Base-by-base conservation (phyloP, 148 eudicot genomes). In the Heliamphora exappendiculata region DNA sequence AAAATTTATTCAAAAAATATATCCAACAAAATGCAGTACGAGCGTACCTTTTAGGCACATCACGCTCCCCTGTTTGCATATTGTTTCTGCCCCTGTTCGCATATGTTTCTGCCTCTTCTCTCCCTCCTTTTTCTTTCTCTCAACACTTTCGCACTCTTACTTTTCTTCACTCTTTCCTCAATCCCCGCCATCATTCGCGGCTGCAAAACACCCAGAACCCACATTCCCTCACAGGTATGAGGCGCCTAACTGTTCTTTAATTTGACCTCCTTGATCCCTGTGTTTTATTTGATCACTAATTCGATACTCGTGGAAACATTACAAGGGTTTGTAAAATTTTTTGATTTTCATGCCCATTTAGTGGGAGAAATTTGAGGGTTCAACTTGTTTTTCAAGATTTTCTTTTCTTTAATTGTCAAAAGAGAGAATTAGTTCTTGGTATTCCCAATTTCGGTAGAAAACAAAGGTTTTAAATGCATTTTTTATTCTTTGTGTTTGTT, bases 171-270 rank as follows among this genome's bases (percentile, higher is more conserved):
- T 50, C 76, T 76, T 71, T 29, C 72, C 70, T 76, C 72, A 16
- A 67, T 34, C 63, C 79, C 41, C 66, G 58, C 76, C 76, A 76
- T 76, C 73, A 76, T 76, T 76, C 80, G 9, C 66, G 73, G 55
- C 33, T 59, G 53, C 47, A 63, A n/a, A 34, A 39, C 20, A 34
- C 59, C 63, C 66, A 67, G 75, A 53, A 72, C 53, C 53, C 6
- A 57, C 79, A 20, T 22, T 39, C 55, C 33, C 45, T 75, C 58
- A n/a, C 17, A 26, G 79, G 73, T 77, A 70, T 19, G 55, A 14
- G 22, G 4, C 31, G 3, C 47, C 71, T 70, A 64, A 36, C 71
- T 60, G 69, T 42, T 63, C 62, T 71, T 60, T 11, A 17, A 14
- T 26, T 7, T 33, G 17, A 29, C 26, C 49, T 70, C 29, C 62